Conservation (phyloP, 192 early-diverging fungal genomes). For the Backusella sp. region DNA sequence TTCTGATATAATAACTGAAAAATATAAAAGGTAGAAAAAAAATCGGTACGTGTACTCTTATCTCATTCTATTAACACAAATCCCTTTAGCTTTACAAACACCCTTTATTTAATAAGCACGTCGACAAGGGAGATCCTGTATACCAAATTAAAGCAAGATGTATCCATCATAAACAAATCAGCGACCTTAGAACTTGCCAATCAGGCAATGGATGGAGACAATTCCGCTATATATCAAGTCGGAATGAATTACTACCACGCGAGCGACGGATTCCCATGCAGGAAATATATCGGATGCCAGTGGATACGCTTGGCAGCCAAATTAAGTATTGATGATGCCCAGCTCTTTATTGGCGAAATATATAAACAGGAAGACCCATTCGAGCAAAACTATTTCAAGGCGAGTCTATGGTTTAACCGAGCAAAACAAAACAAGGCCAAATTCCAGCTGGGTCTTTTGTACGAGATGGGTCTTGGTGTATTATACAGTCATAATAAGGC, state of each 20-base stretch:
- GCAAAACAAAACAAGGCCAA: not conserved
- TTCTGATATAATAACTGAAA: not conserved
- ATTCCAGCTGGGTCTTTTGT: not conserved
- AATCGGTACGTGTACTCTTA: too few species aligned
- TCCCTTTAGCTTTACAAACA: too few species aligned
- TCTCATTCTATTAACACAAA: too few species aligned
- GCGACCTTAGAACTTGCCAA: not conserved
- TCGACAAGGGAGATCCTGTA: not conserved
- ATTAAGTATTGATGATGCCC: not conserved
- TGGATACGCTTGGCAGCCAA: not conserved
- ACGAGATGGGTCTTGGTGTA: not conserved
- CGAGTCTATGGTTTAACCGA: not conserved
- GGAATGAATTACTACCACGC: not conserved
- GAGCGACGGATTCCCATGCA: not conserved
- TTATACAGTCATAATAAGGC: not conserved
- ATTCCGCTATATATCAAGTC: not conserved
- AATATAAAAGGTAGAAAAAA: not conserved
- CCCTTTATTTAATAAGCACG: too few species aligned
- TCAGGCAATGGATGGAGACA: not conserved
- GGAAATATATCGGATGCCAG: not conserved
- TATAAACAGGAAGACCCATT: not conserved
- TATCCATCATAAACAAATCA: not conserved
- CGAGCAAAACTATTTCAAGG: not conserved
- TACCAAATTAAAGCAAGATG: not conserved
- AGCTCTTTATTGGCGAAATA: not conserved